Percentiles rank a stretch among this genome's conserved stretches.
Conservation (phyloP, 1,139 yeast genomes). For the Yamadazyma atlantica region DNA sequence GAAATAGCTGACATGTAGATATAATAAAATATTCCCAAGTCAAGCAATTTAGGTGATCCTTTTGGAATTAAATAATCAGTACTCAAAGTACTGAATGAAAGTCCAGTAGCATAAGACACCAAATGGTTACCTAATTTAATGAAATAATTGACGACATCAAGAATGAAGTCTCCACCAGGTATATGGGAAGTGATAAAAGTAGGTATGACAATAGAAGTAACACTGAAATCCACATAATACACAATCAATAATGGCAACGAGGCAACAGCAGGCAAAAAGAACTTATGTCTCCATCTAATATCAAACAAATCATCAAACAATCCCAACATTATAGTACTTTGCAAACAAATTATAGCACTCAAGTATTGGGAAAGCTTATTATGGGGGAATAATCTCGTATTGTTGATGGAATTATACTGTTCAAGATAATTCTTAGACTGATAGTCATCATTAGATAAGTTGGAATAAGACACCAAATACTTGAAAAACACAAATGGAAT, state of each 20-base stretch:
- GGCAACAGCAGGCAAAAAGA: slow-evolving; percentile 92
- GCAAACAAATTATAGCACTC: slow-evolving; percentile 79
- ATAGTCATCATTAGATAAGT: slow-evolving; percentile 35
- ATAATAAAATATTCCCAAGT: slow-evolving; percentile 79
- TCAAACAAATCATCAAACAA: slow-evolving; percentile 94
- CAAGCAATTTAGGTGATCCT: slow-evolving; percentile 50
- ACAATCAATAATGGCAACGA: slow-evolving; percentile 88
- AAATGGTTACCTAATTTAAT: slow-evolving; percentile 33
- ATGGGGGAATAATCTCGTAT: slow-evolving; percentile 62
- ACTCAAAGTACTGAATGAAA: slow-evolving; percentile 38
- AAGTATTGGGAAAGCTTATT: slow-evolving; percentile 81
- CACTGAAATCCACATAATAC: slow-evolving; percentile 91
- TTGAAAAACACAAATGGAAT: slow-evolving; percentile 89
- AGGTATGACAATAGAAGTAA: slow-evolving; percentile 88
- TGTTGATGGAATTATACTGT: slow-evolving; percentile 36
- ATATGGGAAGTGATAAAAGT: slow-evolving; percentile 48
- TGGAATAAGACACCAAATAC: slow-evolving; percentile 58
- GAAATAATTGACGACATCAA: slow-evolving; percentile 21
- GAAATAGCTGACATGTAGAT: slow-evolving; percentile 88
- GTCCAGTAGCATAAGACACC: slow-evolving; percentile 36
- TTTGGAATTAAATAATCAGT: slow-evolving; percentile 31
- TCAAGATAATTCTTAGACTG: slow-evolving; percentile 32
- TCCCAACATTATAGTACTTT: slow-evolving; percentile 83
- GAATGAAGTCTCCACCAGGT: slow-evolving; percentile 24
- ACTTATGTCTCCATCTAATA: slow-evolving; percentile 95